These are phyloP conservation scores for Daldinia sp. DNA, from an alignment of 2,329 filamentous ascomycete genomes.

Conservation along the genomic window DNA sequence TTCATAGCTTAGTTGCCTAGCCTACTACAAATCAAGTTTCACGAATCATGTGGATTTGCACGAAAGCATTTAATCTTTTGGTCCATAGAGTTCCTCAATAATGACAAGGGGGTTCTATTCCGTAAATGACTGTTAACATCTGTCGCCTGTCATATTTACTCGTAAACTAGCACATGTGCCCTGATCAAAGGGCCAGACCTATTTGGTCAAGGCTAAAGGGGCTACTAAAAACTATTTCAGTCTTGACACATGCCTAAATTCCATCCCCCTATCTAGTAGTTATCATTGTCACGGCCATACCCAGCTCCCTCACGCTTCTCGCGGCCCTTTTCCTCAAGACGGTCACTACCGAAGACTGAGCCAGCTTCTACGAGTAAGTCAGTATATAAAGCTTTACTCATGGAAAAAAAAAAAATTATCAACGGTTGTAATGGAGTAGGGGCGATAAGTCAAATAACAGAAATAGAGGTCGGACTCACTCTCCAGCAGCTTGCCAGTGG, in stretches of 20 bases:
- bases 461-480: slow-evolving; percentile 47
- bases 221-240: neutral
- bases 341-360: slow-evolving; percentile 60
- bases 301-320: slow-evolving; percentile 61
- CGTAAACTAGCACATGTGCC: neutral
- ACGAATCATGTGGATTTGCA: neutral
- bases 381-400: too few relatives aligned
- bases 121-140: neutral
- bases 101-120: neutral
- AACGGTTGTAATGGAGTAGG: neutral
- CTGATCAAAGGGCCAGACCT: too few relatives aligned
- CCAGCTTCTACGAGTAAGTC: slow-evolving; percentile 58
- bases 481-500: slow-evolving; percentile 69
- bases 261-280: slow-evolving; percentile 23
- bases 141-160: neutral
- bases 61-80: neutral
- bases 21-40: neutral
- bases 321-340: slow-evolving; percentile 62
- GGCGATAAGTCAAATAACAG: neutral
- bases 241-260: neutral
- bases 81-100: too few relatives aligned
- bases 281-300: slow-evolving; percentile 42
- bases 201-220: neutral
- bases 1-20: neutral
- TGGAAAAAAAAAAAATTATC: too few relatives aligned